Conservation (phyloP, 2,329 filamentous ascomycete genomes). For the Diaporthe velutina region DNA sequence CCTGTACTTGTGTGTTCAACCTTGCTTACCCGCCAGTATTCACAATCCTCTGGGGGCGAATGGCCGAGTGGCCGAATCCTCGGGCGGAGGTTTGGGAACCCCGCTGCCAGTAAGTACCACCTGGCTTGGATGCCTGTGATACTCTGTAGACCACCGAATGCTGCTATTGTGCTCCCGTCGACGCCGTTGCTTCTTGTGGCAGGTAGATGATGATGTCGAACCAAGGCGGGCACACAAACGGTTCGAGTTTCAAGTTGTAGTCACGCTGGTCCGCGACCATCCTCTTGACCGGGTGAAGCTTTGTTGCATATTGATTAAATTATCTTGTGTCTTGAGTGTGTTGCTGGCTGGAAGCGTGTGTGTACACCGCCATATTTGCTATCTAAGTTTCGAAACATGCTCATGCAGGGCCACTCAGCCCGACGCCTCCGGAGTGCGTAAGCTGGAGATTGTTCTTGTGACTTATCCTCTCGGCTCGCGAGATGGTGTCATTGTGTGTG, state of each 20-base stretch:
- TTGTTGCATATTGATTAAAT: constrained; percentile 8
- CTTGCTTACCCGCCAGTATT: not conserved
- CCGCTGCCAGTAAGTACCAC: not conserved
- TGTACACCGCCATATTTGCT: constrained; percentile 18
- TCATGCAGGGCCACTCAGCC: constrained; percentile 7
- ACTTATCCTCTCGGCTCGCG: constrained; percentile 21
- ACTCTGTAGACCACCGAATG: not conserved
- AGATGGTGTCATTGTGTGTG: constrained; percentile 9
- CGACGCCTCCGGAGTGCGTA: constrained; percentile 16
- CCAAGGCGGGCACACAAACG: not conserved
- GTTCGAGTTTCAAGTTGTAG: constrained; percentile 20
- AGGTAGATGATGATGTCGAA: not conserved
- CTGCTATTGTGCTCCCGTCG: constrained; percentile 16
- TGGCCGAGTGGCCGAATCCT: not conserved
- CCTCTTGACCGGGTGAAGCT: not conserved
- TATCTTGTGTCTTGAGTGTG: not conserved
- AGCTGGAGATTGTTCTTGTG: not conserved
- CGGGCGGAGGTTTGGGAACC: not conserved
- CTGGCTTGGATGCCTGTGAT: constrained; percentile 21
- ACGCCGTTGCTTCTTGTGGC: constrained; percentile 20
- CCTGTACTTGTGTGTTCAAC: not conserved
- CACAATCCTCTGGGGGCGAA: not conserved
- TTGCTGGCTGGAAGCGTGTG: not conserved
- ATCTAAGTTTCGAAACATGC: constrained; percentile 22
- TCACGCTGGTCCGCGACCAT: not conserved